These are phyloP conservation scores for Linum trigynum DNA, from an alignment of 345 rosid genomes.

Conservation along the genomic window DNA sequence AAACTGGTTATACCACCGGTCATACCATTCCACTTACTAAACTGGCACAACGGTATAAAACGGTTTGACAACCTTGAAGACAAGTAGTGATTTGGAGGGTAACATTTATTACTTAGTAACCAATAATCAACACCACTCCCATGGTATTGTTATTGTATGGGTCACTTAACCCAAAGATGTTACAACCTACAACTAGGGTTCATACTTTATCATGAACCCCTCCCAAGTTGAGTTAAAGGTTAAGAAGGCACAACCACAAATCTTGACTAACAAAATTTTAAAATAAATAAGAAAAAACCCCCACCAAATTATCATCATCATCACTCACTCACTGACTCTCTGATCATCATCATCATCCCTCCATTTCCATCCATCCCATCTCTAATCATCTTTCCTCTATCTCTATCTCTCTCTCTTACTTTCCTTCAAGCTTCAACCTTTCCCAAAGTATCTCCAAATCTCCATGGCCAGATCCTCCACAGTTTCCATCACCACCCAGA, in stretches of 20 bases:
- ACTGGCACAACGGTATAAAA: too few relatives aligned
- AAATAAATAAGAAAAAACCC: background rate
- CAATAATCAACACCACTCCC: too few relatives aligned
- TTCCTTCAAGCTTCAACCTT: too few relatives aligned
- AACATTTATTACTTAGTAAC: too few relatives aligned
- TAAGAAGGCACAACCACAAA: slow-evolving; percentile 6
- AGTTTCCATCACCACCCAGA: background rate
- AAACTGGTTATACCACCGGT: too few relatives aligned
- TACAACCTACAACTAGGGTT: slow-evolving; percentile 3
- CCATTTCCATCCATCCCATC: background rate
- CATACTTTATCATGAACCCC: background rate
- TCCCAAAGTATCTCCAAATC: too few relatives aligned
- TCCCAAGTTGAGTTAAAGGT: background rate
- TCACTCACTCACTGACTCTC: slow-evolving; percentile 22
- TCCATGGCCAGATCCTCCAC: background rate
- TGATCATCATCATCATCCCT: slow-evolving; percentile 9
- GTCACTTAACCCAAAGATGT: background rate
- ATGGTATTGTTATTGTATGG: too few relatives aligned
- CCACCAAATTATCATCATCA: background rate
- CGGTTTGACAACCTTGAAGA: too few relatives aligned
- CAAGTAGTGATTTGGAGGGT: too few relatives aligned
- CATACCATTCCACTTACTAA: too few relatives aligned
- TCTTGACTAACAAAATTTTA: background rate
- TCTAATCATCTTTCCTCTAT: background rate
- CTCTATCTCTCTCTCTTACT: background rate